phyloP scores from a whole-genome alignment of 495 filamentous ascomycete genomes.

The Niebla homalea region DNA sequence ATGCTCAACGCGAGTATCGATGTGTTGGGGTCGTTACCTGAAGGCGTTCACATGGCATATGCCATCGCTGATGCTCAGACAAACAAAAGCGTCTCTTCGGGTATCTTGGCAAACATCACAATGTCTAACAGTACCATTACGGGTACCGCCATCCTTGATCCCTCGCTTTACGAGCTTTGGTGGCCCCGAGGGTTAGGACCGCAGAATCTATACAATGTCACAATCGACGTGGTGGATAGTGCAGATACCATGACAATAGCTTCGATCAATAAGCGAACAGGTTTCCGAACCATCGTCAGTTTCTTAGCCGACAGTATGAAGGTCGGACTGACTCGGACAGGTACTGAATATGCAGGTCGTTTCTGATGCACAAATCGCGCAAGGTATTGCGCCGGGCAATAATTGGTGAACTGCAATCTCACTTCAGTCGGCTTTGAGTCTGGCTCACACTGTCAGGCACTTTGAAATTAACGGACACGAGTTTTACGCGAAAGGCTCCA shows the following conservation, averaged over 20 bases:
- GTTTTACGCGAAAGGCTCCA: slow-evolving; percentile 56
- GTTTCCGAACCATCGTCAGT: slow-evolving; percentile 48
- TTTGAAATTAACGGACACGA: slow-evolving; percentile 57
- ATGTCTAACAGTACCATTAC: slow-evolving; percentile 35
- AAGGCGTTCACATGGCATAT: slow-evolving; percentile 34
- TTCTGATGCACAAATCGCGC: slow-evolving; percentile 39
- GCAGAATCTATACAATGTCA: slow-evolving; percentile 47
- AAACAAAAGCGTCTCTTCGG: slow-evolving; percentile 34
- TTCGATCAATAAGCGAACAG: slow-evolving; percentile 41
- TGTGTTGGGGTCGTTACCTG: slow-evolving; percentile 40
- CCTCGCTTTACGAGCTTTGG: slow-evolving; percentile 42
- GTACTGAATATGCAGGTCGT: slow-evolving; percentile 48
- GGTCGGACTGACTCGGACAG: background rate
- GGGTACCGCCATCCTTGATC: slow-evolving; percentile 33
- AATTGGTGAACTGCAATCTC: slow-evolving; percentile 30
- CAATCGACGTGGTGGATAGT: slow-evolving; percentile 31
- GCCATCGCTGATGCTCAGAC: slow-evolving; percentile 36
- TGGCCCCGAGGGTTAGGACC: slow-evolving; percentile 48
- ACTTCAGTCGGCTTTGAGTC: background rate
- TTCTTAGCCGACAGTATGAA: too few species aligned
- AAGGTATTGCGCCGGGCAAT: slow-evolving; percentile 47
- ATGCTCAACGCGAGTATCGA: slow-evolving; percentile 59
- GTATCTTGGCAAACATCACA: slow-evolving; percentile 30
- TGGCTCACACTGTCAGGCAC: slow-evolving; percentile 22
- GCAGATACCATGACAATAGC: slow-evolving; percentile 24